A percentile compares a stretch with the other conserved stretches of the same genome.
These are phyloP conservation scores for Xylariaceae sp. DNA, from an alignment of 2,329 filamentous ascomycete species.

Conservation along the genomic window DNA sequence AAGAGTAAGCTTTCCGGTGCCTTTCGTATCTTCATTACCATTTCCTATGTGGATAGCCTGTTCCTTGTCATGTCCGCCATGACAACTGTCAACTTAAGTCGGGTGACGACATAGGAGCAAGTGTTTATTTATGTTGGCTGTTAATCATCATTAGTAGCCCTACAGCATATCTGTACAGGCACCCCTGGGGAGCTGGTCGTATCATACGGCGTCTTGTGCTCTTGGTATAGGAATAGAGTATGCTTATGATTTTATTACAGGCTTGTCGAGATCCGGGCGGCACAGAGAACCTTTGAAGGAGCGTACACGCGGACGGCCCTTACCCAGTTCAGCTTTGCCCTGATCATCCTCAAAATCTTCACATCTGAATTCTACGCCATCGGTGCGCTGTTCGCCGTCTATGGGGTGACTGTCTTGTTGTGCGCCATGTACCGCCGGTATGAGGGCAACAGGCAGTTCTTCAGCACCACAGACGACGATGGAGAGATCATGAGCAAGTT, in stretches of 20 bases:
- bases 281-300: constrained; percentile 95
- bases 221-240: neutral
- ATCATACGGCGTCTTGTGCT: neutral
- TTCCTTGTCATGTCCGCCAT: no score
- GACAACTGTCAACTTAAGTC: no score
- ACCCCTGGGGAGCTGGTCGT: neutral
- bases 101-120: no score
- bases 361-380: constrained; percentile 96
- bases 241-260: constrained; percentile 43
- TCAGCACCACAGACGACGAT: constrained; percentile 61
- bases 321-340: constrained; percentile 91
- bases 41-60: no score
- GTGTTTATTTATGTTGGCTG: no score
- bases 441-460: constrained; percentile 94
- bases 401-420: constrained; percentile 82
- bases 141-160: no score
- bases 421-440: constrained; percentile 86
- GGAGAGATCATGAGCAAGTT: constrained; percentile 61
- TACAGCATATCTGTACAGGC: no score
- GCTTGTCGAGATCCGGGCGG: constrained; percentile 91
- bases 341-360: constrained; percentile 96
- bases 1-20: constrained; percentile 62
- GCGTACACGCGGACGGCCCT: constrained; percentile 95
- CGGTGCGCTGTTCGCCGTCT: constrained; percentile 93
- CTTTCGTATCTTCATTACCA: no score